phyloP scores from a whole-genome alignment of 176 grass and related monocot species.

The Olyra latifolia region DNA sequence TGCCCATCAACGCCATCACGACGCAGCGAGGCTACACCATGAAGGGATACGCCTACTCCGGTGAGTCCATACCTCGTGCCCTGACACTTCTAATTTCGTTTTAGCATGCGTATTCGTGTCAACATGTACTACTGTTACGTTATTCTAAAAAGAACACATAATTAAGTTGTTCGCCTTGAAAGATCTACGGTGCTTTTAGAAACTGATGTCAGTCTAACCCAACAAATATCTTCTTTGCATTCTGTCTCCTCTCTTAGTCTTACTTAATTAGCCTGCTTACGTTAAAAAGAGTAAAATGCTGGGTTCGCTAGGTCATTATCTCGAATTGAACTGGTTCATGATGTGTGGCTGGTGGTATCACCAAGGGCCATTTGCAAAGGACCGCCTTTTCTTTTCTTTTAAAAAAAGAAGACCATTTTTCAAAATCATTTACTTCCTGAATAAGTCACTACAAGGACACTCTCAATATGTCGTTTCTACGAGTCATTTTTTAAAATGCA shows the following conservation, averaged over 20 bases:
- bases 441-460: not conserved
- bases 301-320: not conserved
- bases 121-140: too few relatives aligned
- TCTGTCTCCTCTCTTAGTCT: not conserved
- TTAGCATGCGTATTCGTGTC: too few relatives aligned
- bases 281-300: not conserved
- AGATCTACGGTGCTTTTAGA: not conserved
- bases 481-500: too few relatives aligned
- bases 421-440: not conserved
- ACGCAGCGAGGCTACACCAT: slow-evolving; percentile 83
- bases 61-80: slow-evolving; percentile 31
- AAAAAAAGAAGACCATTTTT: not conserved
- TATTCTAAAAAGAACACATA: not conserved
- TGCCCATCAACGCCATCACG: slow-evolving; percentile 82
- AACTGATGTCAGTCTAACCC: not conserved
- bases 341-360: not conserved
- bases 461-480: too few relatives aligned
- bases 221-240: not conserved
- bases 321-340: not conserved
- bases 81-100: not conserved
- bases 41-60: slow-evolving; percentile 93
- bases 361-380: not conserved
- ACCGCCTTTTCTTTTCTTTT: too few relatives aligned
- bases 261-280: not conserved
- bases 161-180: not conserved